These are phyloP conservation scores for Saturnispora saitoi DNA, from an alignment of 805 yeast species.

Conservation along the genomic window DNA sequence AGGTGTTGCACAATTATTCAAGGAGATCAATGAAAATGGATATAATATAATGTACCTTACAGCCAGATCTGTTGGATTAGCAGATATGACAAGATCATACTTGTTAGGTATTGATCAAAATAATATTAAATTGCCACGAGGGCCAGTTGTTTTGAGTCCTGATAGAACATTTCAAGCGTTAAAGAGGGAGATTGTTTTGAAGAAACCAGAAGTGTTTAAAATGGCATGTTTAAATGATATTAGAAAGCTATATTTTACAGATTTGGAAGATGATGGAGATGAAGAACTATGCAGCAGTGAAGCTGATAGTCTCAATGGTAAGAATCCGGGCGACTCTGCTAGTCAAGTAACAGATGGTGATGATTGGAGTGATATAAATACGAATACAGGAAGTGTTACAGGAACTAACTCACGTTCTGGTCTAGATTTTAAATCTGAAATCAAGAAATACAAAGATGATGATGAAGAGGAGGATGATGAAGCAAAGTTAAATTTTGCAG, in stretches of 20 bases:
- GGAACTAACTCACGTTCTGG: background rate
- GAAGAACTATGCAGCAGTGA: background rate
- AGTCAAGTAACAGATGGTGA: constrained; percentile 3
- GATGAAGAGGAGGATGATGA: background rate
- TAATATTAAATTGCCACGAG: constrained; percentile 65
- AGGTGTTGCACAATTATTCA: constrained; percentile 87
- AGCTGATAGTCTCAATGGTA: constrained; percentile 3
- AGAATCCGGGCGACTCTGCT: background rate
- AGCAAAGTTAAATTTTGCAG: background rate
- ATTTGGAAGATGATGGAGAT: constrained; percentile 3
- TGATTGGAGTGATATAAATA: constrained; percentile 17
- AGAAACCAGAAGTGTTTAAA: constrained; percentile 96
- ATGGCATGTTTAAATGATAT: constrained; percentile 94
- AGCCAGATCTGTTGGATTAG: constrained; percentile 91
- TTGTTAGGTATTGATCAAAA: constrained; percentile 70
- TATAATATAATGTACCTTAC: constrained; percentile 91
- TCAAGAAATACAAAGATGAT: background rate
- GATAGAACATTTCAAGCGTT: constrained; percentile 96
- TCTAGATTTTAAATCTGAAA: background rate
- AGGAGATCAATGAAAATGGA: constrained; percentile 81
- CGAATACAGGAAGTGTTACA: constrained; percentile 8
- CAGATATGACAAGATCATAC: constrained; percentile 84
- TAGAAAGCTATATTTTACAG: constrained; percentile 47
- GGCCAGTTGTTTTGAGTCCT: constrained; percentile 93
- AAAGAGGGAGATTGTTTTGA: constrained; percentile 80